Evolutionary conservation across 192 early-diverging fungal genomes (phyloP).

Genomic region (Dissophora ornata): DNA sequence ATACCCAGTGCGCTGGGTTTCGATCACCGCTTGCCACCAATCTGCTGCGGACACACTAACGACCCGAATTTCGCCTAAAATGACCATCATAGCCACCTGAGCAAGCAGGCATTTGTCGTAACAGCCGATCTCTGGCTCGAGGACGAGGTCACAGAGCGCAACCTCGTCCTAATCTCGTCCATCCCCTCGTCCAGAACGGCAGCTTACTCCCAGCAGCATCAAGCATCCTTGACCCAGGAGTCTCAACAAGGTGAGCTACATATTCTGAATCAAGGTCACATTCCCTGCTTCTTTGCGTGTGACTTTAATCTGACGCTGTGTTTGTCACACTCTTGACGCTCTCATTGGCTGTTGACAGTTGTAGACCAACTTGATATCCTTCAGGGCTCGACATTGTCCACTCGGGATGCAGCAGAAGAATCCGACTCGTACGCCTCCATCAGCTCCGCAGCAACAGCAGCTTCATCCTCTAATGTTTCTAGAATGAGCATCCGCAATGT

Average conservation of each 20-base stretch:
- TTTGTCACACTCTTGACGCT: too few species aligned
- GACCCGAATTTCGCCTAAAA: too few species aligned
- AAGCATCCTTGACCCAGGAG: conserved; percentile 7
- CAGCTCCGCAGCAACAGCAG: neutral
- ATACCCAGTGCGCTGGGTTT: too few species aligned
- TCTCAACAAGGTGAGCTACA: conserved; percentile 16
- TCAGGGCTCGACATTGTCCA: neutral
- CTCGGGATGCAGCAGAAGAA: conserved; percentile 4
- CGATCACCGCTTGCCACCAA: too few species aligned
- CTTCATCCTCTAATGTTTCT: conserved; percentile 15
- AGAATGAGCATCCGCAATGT: conserved; percentile 28
- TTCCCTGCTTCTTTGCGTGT: too few species aligned
- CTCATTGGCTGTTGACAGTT: neutral
- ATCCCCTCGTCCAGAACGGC: conserved; percentile 31
- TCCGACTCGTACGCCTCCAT: neutral
- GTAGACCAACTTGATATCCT: conserved; percentile 35
- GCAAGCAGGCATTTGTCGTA: conserved; percentile 50
- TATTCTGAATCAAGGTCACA: too few species aligned
- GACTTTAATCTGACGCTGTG: too few species aligned
- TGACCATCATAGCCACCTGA: conserved; percentile 24
- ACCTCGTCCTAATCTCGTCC: conserved; percentile 53
- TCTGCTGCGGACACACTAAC: too few species aligned
- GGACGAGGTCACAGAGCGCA: conserved; percentile 49
- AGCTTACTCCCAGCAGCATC: conserved; percentile 25
- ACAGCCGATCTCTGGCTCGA: conserved; percentile 53